Evolutionary conservation across 495 filamentous ascomycete species (phyloP).

Genomic region (Aspergillus panamensis): DNA sequence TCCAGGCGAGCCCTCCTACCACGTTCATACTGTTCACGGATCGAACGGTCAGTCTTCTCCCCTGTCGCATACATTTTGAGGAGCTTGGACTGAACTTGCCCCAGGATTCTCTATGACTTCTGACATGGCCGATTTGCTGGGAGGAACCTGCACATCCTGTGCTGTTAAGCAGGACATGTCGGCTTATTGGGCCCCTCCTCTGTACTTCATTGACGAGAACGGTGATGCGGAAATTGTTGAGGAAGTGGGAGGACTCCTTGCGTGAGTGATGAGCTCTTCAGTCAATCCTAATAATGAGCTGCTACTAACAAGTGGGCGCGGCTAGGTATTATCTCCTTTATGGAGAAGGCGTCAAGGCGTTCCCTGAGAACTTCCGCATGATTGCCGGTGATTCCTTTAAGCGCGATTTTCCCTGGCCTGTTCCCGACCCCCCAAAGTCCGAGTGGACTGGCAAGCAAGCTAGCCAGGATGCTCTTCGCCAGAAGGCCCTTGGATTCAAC

Average conservation of each 20-base stretch:
- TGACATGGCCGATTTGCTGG: slow-evolving; percentile 38
- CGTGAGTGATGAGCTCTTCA: slow-evolving; percentile 33
- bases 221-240: slow-evolving; percentile 53
- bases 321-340: slow-evolving; percentile 72
- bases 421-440: slow-evolving; percentile 71
- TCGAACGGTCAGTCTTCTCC: slow-evolving; percentile 46
- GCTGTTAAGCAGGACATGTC: slow-evolving; percentile 57
- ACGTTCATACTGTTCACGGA: slow-evolving; percentile 53
- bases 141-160: slow-evolving; percentile 55
- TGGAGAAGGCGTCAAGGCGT: slow-evolving; percentile 63
- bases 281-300: background rate
- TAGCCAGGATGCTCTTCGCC: slow-evolving; percentile 62
- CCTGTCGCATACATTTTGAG: background rate
- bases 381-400: slow-evolving; percentile 67
- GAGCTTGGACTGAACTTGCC: slow-evolving; percentile 1
- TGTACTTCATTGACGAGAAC: slow-evolving; percentile 55
- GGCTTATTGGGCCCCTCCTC: slow-evolving; percentile 59
- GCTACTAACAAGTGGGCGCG: background rate
- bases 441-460: slow-evolving; percentile 57
- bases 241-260: slow-evolving; percentile 56
- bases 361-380: slow-evolving; percentile 80
- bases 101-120: slow-evolving; percentile 49
- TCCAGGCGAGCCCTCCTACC: slow-evolving; percentile 41
- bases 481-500: slow-evolving; percentile 88
- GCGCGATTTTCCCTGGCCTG: slow-evolving; percentile 68